Base-by-base conservation (phyloP, 2,329 filamentous ascomycete genomes). In the Blastomyces parvus region DNA sequence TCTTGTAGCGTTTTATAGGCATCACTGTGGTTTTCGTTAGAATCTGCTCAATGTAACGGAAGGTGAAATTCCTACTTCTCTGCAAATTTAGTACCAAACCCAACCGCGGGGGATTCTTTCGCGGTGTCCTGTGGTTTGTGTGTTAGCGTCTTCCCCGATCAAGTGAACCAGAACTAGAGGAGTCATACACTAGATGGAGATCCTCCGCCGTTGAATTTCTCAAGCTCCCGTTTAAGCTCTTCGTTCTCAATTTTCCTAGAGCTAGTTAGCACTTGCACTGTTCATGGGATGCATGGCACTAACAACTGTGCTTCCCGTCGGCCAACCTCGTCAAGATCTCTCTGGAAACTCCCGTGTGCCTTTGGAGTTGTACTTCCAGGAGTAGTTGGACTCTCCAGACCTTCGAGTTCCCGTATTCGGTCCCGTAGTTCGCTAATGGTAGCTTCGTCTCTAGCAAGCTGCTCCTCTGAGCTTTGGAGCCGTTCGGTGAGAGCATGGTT, bases 401-500 rank as follows among this genome's bases (percentile, higher is more conserved):
- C 74, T 66, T 78, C 73, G n/a, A 78, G 66, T 64, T 78, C 76
- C 22, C 75, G 72, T 44, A 77, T 73, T n/a, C 75, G 73, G 58
- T 78, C 76, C 53, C 76, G 71, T 52, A 78, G 68, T 65, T 78
- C 76, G 64, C 74, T 76, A 44, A 78, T 77, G 52, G 76, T 65
- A 17, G 74, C 72, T 64, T 78, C 75, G 46, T 78, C 75, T 65
- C 76, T 69, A 58, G 76, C 71, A 53, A 73, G 73, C 60, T 79
- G 76, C 64, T 80, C 78, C 61, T 77, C 74, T 1, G 77, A 74
- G 63, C 75, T 75, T 56, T 76, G 70, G 22, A 79, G 73, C 19
- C 78, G 72, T 64, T 78, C 77, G 8, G 76, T 77, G 19, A 81
- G 72, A 17, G 77, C 74, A 64, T 79, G 77, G 63, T 80, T 80